phyloP scores from a whole-genome alignment of 202 grass and related monocot species.

The Musa balbisiana region DNA sequence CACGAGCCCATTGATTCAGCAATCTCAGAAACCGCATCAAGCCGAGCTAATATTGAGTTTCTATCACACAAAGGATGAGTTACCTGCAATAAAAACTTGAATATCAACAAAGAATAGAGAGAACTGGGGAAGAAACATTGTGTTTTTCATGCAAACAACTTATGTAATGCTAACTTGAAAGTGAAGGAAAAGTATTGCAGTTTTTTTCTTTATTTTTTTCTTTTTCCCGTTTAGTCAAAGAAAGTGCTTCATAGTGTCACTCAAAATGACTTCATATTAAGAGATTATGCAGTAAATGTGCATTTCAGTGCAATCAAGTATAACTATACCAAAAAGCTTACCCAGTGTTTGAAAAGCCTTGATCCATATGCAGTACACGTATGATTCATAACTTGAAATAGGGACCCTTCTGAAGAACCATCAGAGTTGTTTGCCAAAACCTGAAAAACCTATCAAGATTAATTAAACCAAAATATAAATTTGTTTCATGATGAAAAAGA shows the following conservation, averaged over 20 bases:
- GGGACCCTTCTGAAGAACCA: constrained; percentile 74
- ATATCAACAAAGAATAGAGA: constrained; percentile 14
- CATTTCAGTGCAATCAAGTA: not conserved
- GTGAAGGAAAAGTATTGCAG: constrained; percentile 1
- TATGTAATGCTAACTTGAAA: not conserved
- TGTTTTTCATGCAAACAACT: not conserved
- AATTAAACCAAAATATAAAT: not conserved
- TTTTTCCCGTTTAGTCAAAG: not conserved
- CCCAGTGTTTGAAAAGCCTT: constrained; percentile 84
- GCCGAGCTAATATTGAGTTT: constrained; percentile 73
- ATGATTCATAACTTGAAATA: constrained; percentile 84
- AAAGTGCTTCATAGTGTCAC: not conserved
- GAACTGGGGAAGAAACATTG: not conserved
- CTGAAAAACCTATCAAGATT: constrained; percentile 35
- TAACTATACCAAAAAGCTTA: constrained; percentile 23
- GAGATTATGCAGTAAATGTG: not conserved
- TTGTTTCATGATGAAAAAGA: not conserved
- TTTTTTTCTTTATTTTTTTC: not conserved
- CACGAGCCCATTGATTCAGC: constrained; percentile 62
- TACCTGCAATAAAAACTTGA: constrained; percentile 48
- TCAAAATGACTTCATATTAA: not conserved
- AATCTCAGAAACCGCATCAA: constrained; percentile 83
- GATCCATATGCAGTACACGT: constrained; percentile 83
- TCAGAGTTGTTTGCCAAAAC: constrained; percentile 73
- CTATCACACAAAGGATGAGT: constrained; percentile 71